Evolutionary conservation across 257 asterid genomes (phyloP), one percentile per base, ranked within the genome.

Genomic region (Penstemon eatonii): DNA sequence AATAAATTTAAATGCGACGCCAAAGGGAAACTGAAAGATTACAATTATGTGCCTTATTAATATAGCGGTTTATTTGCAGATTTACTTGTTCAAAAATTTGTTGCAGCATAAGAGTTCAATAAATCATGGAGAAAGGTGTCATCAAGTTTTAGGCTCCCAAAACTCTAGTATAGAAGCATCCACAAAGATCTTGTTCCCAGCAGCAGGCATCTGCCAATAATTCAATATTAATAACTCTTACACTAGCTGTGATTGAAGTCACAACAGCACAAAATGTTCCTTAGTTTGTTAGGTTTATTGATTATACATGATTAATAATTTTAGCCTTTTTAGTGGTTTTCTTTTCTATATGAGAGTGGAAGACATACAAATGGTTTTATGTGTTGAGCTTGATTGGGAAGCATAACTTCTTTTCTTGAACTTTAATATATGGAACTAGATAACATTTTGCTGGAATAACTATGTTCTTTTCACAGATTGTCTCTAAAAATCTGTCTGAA

Each of bases 401-500:
- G 60, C 44, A 60, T 33, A 55, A 56, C 25, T 8, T 18, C 2
- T 3, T 60, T 44, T 15, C 9, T 54, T 41, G 3, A 13, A 51
- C 61, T 71, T 75, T 41, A 11, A 57, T 39, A 51, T 25, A 52
- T 67, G 58, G 41, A 7, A 69, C 56, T n/a, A 10, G 52, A 60
- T 68, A 40, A 18, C 57, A 50, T 46, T 66, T 13, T 57, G 43
- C 70, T 71, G 73, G 72, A 62, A 13, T 67, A 63, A 70, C 52
- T 61, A 58, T 63, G 59, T 46, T 69, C 59, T 46, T 51, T 75
- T 63, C 79, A 83, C 89, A 94, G 97, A 94, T 94, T 75, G 97
- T 87, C 63, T 89, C 97, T 1, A 91, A 83, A 80, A 80, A 25
- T 85, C 80, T 94, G 33, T 94, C 96, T 73, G 97, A 91, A 69